Conservation (phyloP, 2,329 filamentous ascomycete genomes). For the Lachnellula willkommii region DNA sequence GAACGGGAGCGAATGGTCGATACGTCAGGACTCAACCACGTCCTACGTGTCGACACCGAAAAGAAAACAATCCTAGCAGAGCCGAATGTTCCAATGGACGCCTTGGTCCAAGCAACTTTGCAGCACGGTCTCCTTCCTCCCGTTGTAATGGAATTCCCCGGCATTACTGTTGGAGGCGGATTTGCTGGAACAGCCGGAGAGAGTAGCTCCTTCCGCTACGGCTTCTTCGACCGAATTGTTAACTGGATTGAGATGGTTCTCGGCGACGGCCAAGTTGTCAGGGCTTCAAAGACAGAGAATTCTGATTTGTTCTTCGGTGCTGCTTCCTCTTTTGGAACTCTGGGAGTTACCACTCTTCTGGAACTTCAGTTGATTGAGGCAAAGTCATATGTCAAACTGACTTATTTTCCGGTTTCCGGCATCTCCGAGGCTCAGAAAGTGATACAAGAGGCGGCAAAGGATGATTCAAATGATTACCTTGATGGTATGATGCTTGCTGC, state of each 20-base stretch:
- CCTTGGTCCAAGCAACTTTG: constrained; percentile 51
- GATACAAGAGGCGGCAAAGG: constrained; percentile 32
- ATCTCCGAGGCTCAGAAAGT: constrained; percentile 38
- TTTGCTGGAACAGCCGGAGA: constrained; percentile 63
- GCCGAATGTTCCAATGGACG: constrained; percentile 64
- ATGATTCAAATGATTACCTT: constrained; percentile 46
- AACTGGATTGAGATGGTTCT: constrained; percentile 59
- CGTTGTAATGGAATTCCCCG: constrained; percentile 66
- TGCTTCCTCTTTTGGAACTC: constrained; percentile 53
- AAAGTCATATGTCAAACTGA: constrained; percentile 47
- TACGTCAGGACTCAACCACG: constrained; percentile 42
- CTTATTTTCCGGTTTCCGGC: constrained; percentile 44
- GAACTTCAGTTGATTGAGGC: constrained; percentile 52
- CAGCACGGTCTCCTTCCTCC: constrained; percentile 50
- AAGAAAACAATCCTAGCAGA: constrained; percentile 50
- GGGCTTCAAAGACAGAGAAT: constrained; percentile 41
- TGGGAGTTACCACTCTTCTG: constrained; percentile 55
- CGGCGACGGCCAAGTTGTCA: constrained; percentile 49
- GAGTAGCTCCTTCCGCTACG: constrained; percentile 58
- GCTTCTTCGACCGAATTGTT: constrained; percentile 60
- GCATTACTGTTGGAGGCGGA: constrained; percentile 62
- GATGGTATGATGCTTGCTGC: constrained; percentile 51
- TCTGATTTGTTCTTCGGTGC: constrained; percentile 54
- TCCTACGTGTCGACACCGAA: constrained; percentile 39
- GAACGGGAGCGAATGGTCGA: constrained; percentile 34